Percentiles rank a stretch among this genome's conserved stretches.
These are phyloP conservation scores for Pholiota conissans DNA, from an alignment of 768 basidiomycete species.

Conservation along the genomic window DNA sequence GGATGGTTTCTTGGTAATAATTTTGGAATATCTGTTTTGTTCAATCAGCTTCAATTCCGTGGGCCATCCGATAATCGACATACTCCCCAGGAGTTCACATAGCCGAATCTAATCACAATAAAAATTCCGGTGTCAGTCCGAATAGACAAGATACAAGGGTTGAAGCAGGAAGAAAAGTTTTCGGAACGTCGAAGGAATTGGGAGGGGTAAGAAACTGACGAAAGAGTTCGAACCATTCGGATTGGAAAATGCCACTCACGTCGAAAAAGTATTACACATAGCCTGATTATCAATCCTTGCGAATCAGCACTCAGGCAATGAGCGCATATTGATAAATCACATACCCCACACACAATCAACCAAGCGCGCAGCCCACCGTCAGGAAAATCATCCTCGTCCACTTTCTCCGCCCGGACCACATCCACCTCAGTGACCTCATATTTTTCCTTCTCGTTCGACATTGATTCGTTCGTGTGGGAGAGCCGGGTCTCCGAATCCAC, in stretches of 20 bases:
- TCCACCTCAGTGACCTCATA: not conserved
- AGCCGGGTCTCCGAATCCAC: not conserved
- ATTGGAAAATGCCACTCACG: slow-evolving; percentile 35
- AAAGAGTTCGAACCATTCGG: not conserved
- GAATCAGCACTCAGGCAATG: not conserved
- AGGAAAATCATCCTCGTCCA: slow-evolving; percentile 32
- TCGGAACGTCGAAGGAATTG: not conserved
- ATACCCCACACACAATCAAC: slow-evolving; percentile 43
- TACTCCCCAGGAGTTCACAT: slow-evolving; percentile 76
- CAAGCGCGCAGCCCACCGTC: slow-evolving; percentile 47
- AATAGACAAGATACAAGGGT: slow-evolving; percentile 3
- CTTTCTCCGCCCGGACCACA: not conserved
- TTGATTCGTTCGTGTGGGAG: not conserved
- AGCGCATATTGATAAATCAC: slow-evolving; percentile 10
- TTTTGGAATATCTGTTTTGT: slow-evolving; percentile 63
- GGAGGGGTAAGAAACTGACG: not conserved
- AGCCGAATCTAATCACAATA: slow-evolving; percentile 50
- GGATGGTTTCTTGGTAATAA: slow-evolving; percentile 59
- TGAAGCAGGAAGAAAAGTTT: not conserved
- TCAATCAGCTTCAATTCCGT: not conserved
- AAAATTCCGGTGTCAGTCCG: slow-evolving; percentile 5
- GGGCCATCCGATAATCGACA: slow-evolving; percentile 21
- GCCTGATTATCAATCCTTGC: slow-evolving; percentile 25
- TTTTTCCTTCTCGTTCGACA: not conserved
- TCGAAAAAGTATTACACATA: slow-evolving; percentile 46